A percentile compares a stretch with the other conserved stretches of the same genome.
Evolutionary conservation across 176 grass and related monocot species (phyloP).

Genomic region (Rhynchospora pubera): DNA sequence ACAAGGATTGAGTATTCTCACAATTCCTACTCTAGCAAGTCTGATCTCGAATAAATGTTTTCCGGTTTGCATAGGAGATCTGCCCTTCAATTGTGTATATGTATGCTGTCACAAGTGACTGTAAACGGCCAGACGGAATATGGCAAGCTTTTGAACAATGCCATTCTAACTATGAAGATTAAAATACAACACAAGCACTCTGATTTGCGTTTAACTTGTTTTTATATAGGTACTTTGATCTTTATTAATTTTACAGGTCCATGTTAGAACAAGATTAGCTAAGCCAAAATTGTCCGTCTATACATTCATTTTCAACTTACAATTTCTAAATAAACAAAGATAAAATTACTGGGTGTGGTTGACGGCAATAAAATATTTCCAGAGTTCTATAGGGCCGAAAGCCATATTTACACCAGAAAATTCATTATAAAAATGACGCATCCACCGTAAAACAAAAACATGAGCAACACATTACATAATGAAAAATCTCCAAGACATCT

Average conservation of each 20-base stretch:
- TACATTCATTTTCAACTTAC: not conserved
- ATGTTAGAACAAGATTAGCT: not conserved
- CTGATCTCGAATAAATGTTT: not conserved
- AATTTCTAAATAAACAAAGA: not conserved
- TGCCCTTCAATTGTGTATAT: conserved; percentile 3
- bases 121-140: not conserved
- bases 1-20: not conserved
- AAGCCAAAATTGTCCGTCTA: not conserved
- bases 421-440: not conserved
- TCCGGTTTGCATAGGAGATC: not conserved
- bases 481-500: not conserved
- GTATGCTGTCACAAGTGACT: not conserved
- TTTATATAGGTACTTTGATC: not conserved
- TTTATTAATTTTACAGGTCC: not conserved
- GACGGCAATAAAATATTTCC: not conserved
- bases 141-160: not conserved
- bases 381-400: not conserved
- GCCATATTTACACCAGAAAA: not conserved
- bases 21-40: not conserved
- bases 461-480: not conserved
- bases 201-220: not conserved
- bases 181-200: not conserved
- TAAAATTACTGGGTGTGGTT: not conserved
- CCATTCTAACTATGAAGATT: not conserved
- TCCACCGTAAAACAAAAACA: not conserved